Base-by-base conservation (phyloP, 2,329 filamentous ascomycete species). In the Ustilaginoidea virens region DNA sequence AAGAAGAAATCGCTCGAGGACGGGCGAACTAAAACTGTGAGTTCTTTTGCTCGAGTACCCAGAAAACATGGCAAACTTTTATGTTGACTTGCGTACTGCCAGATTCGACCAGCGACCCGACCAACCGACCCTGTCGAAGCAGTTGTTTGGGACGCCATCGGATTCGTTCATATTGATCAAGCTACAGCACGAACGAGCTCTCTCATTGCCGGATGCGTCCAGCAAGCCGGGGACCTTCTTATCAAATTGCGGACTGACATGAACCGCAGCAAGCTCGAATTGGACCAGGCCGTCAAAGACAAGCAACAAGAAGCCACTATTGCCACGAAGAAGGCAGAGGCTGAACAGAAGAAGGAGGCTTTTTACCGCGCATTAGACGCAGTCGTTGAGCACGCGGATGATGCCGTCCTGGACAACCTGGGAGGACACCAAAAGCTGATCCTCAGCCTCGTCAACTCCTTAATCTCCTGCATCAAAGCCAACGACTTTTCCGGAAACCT, bases 401-500 rank as follows among this genome's bases (percentile, higher is more conserved):
- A 60, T 25, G 56, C 60, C 14, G 63, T 72, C 10, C 47, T 74
- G 22, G 63, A 68, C 39, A 71, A 72, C 31, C 52, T 74, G 20
- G 68, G 69, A 7, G 60, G 60, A 10, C 65, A 74, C 40, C 58
- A 63, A 27, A 72, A 69, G 39, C 50, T 74, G 30, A 59, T 73
- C 20, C 57, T 62, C 26, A 63, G 60, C 26, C 50, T 75, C 27
- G 61, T 66, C 28, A 65, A 65, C 33, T 56, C 58, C 8, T 49
- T 74, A 31, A 66, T 67, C 26, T 58, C 63, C 31, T 69, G 63
- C 34, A 64, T 65, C 36, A 63, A 66, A 35, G 49, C 53, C 3
- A 51, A 56, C 28, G 65, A 72, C 39, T 69, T 62, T 40, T 59
- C 58, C 17, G 62, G 65, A 5, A 59, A 61, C 36, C 47, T 69